These are phyloP conservation scores for Gastroboletus turbinatus DNA, from an alignment of 1,284 basidiomycete genomes.

Conservation along the genomic window DNA sequence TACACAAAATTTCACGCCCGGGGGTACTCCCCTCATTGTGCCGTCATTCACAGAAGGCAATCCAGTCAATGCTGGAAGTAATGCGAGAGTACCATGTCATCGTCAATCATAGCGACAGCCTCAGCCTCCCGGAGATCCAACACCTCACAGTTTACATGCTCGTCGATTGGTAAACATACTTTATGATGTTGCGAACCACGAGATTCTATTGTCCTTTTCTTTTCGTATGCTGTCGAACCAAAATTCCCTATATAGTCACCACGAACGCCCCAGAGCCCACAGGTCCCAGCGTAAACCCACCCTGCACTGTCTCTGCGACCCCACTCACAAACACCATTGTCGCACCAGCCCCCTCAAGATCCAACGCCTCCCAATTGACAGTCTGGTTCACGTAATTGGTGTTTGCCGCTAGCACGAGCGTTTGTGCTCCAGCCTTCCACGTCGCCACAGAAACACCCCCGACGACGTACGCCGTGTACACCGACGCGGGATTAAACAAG, in stretches of 20 bases:
- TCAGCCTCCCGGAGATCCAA: background rate
- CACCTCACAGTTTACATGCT: background rate
- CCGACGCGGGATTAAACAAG: slow-evolving; percentile 36
- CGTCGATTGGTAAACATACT: background rate
- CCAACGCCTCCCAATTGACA: slow-evolving; percentile 23
- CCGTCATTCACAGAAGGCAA: background rate
- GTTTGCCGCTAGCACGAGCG: slow-evolving; percentile 44
- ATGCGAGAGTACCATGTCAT: background rate
- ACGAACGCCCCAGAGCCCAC: slow-evolving; percentile 25
- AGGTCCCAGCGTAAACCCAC: slow-evolving; percentile 23
- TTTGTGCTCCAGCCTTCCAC: slow-evolving; percentile 36
- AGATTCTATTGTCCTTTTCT: background rate
- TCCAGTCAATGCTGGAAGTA: background rate
- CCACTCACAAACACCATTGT: slow-evolving; percentile 20
- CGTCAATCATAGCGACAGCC: background rate
- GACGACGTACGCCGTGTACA: slow-evolving; percentile 28
- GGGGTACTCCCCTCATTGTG: too few relatives aligned
- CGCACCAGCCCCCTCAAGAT: background rate
- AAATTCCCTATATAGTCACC: background rate
- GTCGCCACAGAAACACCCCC: slow-evolving; percentile 40
- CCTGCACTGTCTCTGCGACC: background rate
- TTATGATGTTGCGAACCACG: background rate
- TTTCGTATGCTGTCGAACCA: background rate
- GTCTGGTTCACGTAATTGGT: slow-evolving; percentile 37
- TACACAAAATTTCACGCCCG: background rate